phyloP scores from a whole-genome alignment of 495 filamentous ascomycete species.

The Lasiosphaeria ovina region DNA sequence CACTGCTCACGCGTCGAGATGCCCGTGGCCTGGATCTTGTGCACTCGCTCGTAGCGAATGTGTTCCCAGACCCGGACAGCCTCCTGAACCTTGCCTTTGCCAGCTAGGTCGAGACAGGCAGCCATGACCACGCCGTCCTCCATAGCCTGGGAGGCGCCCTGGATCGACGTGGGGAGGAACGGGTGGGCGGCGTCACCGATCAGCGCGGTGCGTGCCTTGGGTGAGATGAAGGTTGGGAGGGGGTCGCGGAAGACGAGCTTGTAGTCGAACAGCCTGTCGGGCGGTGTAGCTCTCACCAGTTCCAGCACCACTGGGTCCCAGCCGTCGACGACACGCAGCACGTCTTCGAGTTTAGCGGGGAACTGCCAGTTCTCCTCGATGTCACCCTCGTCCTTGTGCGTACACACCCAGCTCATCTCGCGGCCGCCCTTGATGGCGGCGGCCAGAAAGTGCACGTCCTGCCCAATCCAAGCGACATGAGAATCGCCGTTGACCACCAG shows the following conservation, averaged over 20 bases:
- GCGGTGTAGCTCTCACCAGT: constrained; percentile 51
- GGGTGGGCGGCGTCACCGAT: constrained; percentile 66
- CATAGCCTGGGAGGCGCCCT: constrained; percentile 64
- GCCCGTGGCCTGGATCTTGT: constrained; percentile 54
- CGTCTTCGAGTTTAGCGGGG: constrained; percentile 50
- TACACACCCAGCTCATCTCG: constrained; percentile 61
- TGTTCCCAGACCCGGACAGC: constrained; percentile 54
- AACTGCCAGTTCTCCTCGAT: constrained; percentile 57
- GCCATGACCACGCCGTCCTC: constrained; percentile 63
- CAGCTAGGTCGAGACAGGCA: constrained; percentile 48
- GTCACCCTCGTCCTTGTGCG: constrained; percentile 54
- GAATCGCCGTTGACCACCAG: constrained; percentile 53
- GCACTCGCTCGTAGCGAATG: constrained; percentile 53
- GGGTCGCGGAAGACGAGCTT: constrained; percentile 64
- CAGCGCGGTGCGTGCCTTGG: constrained; percentile 51
- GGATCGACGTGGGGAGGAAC: constrained; percentile 60
- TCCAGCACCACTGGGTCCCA: constrained; percentile 58
- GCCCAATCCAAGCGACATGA: constrained; percentile 48
- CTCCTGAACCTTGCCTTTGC: constrained; percentile 42
- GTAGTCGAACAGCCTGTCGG: constrained; percentile 54
- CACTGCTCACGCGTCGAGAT: constrained; percentile 49
- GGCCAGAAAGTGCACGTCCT: constrained; percentile 54
- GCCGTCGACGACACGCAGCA: constrained; percentile 46
- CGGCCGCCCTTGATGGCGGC: constrained; percentile 52
- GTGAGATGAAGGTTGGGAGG: constrained; percentile 57